Conservation (phyloP, 2,329 filamentous ascomycete species). For the Verticillium tricorpus region DNA sequence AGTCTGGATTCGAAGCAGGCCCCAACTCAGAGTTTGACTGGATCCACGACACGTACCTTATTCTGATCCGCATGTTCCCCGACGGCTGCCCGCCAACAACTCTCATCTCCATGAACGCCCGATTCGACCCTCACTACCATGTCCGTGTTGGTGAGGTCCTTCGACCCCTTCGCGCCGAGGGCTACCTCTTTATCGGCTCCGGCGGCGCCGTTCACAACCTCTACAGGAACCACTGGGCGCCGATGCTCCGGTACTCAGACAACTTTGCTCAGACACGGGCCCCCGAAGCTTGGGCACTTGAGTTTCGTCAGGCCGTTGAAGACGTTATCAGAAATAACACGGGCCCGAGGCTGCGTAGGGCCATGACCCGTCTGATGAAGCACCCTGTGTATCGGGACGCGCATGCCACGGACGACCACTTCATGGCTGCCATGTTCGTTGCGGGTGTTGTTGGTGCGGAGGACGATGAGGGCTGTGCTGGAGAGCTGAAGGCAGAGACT, state of each 20-base stretch:
- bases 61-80: slow-evolving; percentile 68
- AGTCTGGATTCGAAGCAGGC: slow-evolving; percentile 48
- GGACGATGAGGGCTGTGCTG: slow-evolving; percentile 37
- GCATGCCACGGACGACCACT: slow-evolving; percentile 67
- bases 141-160: slow-evolving; percentile 53
- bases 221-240: slow-evolving; percentile 61
- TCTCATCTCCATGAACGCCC: slow-evolving; percentile 28
- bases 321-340: slow-evolving; percentile 43
- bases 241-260: slow-evolving; percentile 59
- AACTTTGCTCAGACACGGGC: slow-evolving; percentile 57
- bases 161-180: slow-evolving; percentile 47
- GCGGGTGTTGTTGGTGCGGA: slow-evolving; percentile 49
- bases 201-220: slow-evolving; percentile 67
- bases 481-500: slow-evolving; percentile 50
- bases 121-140: slow-evolving; percentile 36
- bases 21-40: slow-evolving; percentile 58
- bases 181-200: slow-evolving; percentile 48
- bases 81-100: slow-evolving; percentile 60
- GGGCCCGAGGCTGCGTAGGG: slow-evolving; percentile 49
- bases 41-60: slow-evolving; percentile 69
- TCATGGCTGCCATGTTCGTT: slow-evolving; percentile 61
- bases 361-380: slow-evolving; percentile 61
- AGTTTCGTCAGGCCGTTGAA: slow-evolving; percentile 62
- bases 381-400: slow-evolving; percentile 61
- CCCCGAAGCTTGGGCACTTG: slow-evolving; percentile 55